A percentile compares a stretch with the other conserved stretches of the same genome.
These are phyloP conservation scores for Nicotiana attenuata DNA, from an alignment of 257 asterid species.

Conservation along the genomic window DNA sequence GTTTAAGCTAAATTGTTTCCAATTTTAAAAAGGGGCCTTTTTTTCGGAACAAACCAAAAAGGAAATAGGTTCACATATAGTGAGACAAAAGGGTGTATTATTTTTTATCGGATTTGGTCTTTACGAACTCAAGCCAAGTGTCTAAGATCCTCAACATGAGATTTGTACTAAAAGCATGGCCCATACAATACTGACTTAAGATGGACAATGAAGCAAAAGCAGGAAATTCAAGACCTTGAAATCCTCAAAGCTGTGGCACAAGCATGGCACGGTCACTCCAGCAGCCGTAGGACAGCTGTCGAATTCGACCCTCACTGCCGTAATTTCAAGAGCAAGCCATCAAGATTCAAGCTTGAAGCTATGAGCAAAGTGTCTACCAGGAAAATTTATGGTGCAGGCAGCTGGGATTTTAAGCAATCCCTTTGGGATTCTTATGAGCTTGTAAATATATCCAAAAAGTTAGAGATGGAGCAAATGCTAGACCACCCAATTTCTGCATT, in stretches of 20 bases:
- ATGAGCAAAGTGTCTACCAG: conserved; percentile 6
- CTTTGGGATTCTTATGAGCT: conserved; percentile 88
- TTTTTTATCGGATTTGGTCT: no score
- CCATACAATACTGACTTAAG: neutral
- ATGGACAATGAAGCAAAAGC: conserved; percentile 13
- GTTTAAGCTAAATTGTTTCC: no score
- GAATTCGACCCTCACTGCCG: conserved; percentile 53
- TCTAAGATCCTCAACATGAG: neutral
- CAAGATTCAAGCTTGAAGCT: conserved; percentile 71
- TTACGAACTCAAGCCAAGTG: neutral
- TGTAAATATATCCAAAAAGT: conserved; percentile 50
- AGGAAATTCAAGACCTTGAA: conserved; percentile 30
- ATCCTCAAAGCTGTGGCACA: conserved; percentile 79
- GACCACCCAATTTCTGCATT: conserved; percentile 30
- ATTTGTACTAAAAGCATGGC: neutral
- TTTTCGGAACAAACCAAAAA: no score
- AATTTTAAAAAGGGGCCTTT: no score
- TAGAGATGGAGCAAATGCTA: conserved; percentile 46
- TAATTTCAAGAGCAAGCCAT: conserved; percentile 45
- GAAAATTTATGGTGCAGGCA: conserved; percentile 8
- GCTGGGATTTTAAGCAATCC: conserved; percentile 75
- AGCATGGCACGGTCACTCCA: conserved; percentile 65
- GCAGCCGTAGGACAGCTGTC: conserved; percentile 25
- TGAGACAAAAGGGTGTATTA: no score
- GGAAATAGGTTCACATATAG: no score